phyloP scores from a whole-genome alignment of 78 protist species.

The Cavenderia fasciculata region DNA sequence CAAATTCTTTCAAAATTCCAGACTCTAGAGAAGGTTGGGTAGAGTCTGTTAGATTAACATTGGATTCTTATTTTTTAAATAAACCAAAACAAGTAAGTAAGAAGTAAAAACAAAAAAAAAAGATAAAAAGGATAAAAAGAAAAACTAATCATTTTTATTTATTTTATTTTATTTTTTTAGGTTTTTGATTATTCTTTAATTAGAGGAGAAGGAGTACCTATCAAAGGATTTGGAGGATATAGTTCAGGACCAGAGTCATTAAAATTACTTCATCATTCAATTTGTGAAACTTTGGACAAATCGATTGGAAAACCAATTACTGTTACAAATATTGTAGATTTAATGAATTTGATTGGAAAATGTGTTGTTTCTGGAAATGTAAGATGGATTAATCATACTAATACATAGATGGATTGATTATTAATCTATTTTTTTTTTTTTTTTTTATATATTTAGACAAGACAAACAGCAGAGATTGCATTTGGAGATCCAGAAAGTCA shows the following conservation, averaged over 20 bases:
- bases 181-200: conserved; percentile 83
- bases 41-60: conserved; percentile 70
- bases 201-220: conserved; percentile 85
- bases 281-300: conserved; percentile 20
- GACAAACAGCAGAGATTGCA: conserved; percentile 93
- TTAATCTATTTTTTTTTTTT: no score
- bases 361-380: conserved; percentile 94
- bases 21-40: conserved; percentile 93
- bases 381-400: no score
- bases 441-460: no score
- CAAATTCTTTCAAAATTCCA: conserved; percentile 30
- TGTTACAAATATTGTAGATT: conserved; percentile 84
- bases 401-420: no score
- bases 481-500: conserved; percentile 82
- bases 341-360: conserved; percentile 92
- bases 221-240: conserved; percentile 93
- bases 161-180: no score
- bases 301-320: conserved; percentile 53
- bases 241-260: conserved; percentile 88
- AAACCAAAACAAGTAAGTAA: not conserved
- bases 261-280: conserved; percentile 62
- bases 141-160: no score
- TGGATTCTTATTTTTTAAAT: conserved; percentile 65
- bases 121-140: no score
- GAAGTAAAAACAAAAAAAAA: no score